Evolutionary conservation across 106 monocot genomes (phyloP), one percentile per base, ranked within the genome.

Genomic region (Dendrobium chrysotoxum): DNA sequence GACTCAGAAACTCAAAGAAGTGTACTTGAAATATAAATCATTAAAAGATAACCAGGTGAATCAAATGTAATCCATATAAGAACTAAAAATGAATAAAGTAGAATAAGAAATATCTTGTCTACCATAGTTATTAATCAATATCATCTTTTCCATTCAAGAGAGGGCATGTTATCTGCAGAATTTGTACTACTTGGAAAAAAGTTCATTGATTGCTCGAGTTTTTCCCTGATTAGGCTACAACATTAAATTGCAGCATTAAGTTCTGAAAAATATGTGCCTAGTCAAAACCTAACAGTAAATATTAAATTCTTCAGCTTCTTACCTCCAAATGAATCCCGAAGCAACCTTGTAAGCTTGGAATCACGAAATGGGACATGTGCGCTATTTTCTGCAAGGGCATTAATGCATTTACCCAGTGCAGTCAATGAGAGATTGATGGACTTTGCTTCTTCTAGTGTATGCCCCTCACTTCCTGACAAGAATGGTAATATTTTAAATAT

Each of bases 261-360:
- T 75, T 12, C 20, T 26, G 23, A 45, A 76, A 47, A 74, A 74
- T 40, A 35, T 71, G 64, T 65, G 26, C 61, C 23, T 16, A 8
- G 41, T 18, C 28, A 42, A 74, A 74, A 74, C 42, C 41, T 40
- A 74, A 42, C 30, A 13, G n/a, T 35, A 70, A 35, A 38, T 35
- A 70, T 70, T 70, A 78, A 73, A 81, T 54, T 26, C 15, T 61
- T 44, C 28, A 75, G 74, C 9, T 39, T 72, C 85, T 84, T 72
- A 98, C 97, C 97, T 77, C 97, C 97, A 94, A 98, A 98, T 85
- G 97, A 98, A 91, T 98, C 97, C 85, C 91, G 86, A 86, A 98
- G 92, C 80, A 98, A 84, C 54, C 97, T 89, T 72, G 97, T 98
- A 75, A 98, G 91, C 80, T 98, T 98, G 50, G 97, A 98, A 85